Conservation (phyloP, 352 stramenopile genomes). For the Pythium utonaiense region DNA sequence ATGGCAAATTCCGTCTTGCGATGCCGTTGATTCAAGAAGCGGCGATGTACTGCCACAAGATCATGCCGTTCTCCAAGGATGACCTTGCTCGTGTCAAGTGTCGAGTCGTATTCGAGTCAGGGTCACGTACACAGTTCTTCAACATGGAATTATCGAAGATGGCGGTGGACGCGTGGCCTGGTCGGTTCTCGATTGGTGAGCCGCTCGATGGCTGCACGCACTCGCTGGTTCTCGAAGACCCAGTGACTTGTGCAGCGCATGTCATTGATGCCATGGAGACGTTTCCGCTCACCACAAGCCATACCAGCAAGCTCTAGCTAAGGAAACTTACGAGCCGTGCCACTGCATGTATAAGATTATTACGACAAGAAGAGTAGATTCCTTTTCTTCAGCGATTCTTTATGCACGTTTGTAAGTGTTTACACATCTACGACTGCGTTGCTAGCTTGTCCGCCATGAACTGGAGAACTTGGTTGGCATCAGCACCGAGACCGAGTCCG, state of each 20-base stretch:
- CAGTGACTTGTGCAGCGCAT: too few species aligned
- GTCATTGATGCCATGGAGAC: too few species aligned
- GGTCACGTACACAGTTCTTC: constrained; percentile 2
- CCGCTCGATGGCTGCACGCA: not conserved
- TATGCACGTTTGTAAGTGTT: too few species aligned
- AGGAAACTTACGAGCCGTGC: too few species aligned
- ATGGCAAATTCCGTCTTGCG: constrained; percentile 5
- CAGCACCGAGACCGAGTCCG: constrained; percentile 37
- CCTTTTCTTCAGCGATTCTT: too few species aligned
- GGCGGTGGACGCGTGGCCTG: not conserved
- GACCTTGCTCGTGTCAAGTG: not conserved
- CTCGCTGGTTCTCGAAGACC: constrained; percentile 8
- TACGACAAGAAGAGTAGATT: too few species aligned
- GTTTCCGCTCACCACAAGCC: too few species aligned
- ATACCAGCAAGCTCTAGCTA: too few species aligned
- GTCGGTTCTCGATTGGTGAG: not conserved
- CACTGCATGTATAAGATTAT: too few species aligned
- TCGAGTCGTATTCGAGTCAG: constrained; percentile 4
- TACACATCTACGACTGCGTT: not conserved
- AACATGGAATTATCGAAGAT: not conserved
- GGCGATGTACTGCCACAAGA: constrained; percentile 12
- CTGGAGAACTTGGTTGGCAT: constrained; percentile 43
- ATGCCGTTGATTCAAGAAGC: constrained; percentile 13
- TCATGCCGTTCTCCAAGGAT: constrained; percentile 2
- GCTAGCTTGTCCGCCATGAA: constrained; percentile 25